Percentiles rank a stretch among this genome's conserved stretches.
Conservation (phyloP, 1,139 yeast genomes). For the Saccharomyces hybrid region DNA sequence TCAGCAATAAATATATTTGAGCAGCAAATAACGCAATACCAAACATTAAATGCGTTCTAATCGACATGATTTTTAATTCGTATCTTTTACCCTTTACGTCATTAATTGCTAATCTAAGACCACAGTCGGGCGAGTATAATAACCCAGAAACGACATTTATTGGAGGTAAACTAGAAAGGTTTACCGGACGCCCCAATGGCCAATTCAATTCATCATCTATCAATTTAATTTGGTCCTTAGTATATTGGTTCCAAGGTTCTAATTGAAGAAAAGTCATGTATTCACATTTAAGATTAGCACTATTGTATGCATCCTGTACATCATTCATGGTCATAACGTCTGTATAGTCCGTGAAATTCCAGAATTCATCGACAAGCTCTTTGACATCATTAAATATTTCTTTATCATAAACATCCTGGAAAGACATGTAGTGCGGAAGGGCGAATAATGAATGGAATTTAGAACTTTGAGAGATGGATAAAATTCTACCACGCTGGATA, state of each 20-base stretch:
- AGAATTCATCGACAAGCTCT: slow-evolving; percentile 28
- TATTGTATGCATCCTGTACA: slow-evolving; percentile 30
- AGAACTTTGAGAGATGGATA: slow-evolving; percentile 58
- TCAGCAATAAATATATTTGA: slow-evolving; percentile 45
- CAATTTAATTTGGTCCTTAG: slow-evolving; percentile 44
- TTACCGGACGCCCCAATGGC: slow-evolving; percentile 72
- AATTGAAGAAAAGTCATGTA: slow-evolving; percentile 61
- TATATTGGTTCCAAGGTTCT: slow-evolving; percentile 45
- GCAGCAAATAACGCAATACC: slow-evolving; percentile 41
- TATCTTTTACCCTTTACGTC: slow-evolving; percentile 49
- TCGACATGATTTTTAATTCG: slow-evolving; percentile 41
- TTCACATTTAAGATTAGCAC: slow-evolving; percentile 54
- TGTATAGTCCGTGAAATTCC: slow-evolving; percentile 32
- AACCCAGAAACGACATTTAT: slow-evolving; percentile 49
- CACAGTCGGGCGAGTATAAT: slow-evolving; percentile 86
- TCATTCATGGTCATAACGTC: slow-evolving; percentile 36
- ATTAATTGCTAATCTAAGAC: slow-evolving; percentile 42
- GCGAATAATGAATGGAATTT: slow-evolving; percentile 61
- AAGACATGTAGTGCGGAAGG: slow-evolving; percentile 27
- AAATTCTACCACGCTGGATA: slow-evolving; percentile 58
- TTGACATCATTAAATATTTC: slow-evolving; percentile 39
- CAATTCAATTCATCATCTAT: slow-evolving; percentile 64
- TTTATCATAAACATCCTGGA: slow-evolving; percentile 34
- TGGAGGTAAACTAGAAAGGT: slow-evolving; percentile 44
- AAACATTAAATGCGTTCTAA: slow-evolving; percentile 42